Base-by-base conservation (phyloP, 1,284 basidiomycete species). In the Ceratobasidium sp. region DNA sequence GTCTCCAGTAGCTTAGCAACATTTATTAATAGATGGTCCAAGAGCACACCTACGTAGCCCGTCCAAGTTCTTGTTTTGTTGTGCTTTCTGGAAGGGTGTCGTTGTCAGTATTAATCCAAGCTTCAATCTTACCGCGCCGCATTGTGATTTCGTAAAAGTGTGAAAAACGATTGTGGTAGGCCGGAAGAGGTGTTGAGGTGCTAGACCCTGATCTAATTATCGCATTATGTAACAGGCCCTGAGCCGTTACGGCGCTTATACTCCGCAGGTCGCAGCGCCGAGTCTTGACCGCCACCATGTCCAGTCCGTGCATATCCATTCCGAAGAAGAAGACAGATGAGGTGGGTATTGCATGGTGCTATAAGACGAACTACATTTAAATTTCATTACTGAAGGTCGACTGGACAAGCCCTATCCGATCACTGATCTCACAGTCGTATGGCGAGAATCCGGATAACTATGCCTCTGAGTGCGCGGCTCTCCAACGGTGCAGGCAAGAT, bases 401-500 rank as follows among this genome's bases (percentile, higher is more conserved):
- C 86, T 97, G 97, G 91, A 94, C 96, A 2, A 90, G 90, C 0
- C 95, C 96, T 1, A 94, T 99, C 81, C 91, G 93, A 48, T 91
- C 89, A 79, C 89, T 96, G 67, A 98, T 99, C 85, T 89, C 93
- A 3, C 94, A 95, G 82, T 96, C 95, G 7, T 99, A 98, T 84
- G 96, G 96, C 70, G 97, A 99, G 87, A 92, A 90, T 82, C 95
- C 97, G 20, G 95, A 96, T 80, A 91, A 90, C 82, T 99, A 98
- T 83, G 86, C 91, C 0, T 88, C 93, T 38, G 97, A 99, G 84
- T 95, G 93, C 82, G 89, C 91, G 10, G 87, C 92, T 0, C 91
- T 99, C 20, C 94, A 97, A 83, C 89, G 97, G 57, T 96, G 95
- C 85, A 87, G 97, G 57, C 96, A 98, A 85, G 98, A 99, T 85